These are phyloP conservation scores for Penicillium sclerotigenum DNA, from an alignment of 2,329 filamentous ascomycete species.

Conservation along the genomic window DNA sequence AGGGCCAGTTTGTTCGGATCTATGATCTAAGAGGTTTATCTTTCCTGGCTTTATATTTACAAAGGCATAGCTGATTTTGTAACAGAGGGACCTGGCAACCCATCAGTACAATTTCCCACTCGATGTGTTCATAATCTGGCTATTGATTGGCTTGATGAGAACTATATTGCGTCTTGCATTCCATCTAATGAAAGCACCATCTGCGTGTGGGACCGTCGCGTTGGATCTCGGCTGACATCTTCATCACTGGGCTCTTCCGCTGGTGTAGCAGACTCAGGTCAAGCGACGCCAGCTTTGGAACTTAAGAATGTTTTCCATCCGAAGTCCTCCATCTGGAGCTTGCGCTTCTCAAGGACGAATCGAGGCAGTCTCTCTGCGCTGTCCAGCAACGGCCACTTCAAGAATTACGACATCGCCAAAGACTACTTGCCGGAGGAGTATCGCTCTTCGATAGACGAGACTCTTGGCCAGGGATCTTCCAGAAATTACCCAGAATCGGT, in stretches of 20 bases:
- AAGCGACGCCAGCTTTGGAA: slow-evolving; percentile 55
- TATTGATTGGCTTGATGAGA: slow-evolving; percentile 62
- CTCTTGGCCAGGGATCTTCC: slow-evolving; percentile 40
- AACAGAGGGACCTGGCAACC: slow-evolving; percentile 38
- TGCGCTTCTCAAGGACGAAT: slow-evolving; percentile 59
- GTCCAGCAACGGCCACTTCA: slow-evolving; percentile 59
- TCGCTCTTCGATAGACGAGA: slow-evolving; percentile 39
- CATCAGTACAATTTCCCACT: slow-evolving; percentile 52
- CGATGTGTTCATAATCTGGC: slow-evolving; percentile 62
- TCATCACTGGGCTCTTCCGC: slow-evolving; percentile 34
- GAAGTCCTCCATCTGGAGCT: slow-evolving; percentile 57
- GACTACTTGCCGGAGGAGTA: slow-evolving; percentile 45
- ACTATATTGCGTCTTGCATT: slow-evolving; percentile 60
- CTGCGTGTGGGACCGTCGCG: slow-evolving; percentile 61
- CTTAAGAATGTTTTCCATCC: slow-evolving; percentile 54
- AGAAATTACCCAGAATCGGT: slow-evolving; percentile 44
- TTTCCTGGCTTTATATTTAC: not conserved
- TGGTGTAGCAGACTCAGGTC: slow-evolving; percentile 30
- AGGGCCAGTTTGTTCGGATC: slow-evolving; percentile 58
- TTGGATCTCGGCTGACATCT: slow-evolving; percentile 39
- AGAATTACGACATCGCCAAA: slow-evolving; percentile 54
- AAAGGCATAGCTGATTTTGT: not conserved
- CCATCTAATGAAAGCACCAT: slow-evolving; percentile 56
- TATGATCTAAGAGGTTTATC: slow-evolving; percentile 60
- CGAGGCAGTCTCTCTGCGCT: slow-evolving; percentile 58